phyloP scores from a whole-genome alignment of 768 basidiomycete species.

The Leccinum subtestaceum region DNA sequence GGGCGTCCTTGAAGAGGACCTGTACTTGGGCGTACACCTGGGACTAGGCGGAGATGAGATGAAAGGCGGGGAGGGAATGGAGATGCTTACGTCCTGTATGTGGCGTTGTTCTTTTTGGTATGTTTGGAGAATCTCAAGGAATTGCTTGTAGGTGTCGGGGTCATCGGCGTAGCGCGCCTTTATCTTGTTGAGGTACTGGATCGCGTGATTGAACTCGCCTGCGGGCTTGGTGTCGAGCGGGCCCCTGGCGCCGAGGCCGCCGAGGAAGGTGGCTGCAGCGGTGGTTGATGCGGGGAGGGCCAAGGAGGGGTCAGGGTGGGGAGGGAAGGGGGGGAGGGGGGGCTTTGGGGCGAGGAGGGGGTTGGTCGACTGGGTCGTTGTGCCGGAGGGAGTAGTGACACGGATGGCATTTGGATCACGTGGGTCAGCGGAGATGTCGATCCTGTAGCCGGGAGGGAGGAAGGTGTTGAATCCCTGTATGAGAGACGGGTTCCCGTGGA shows the following conservation, averaged over 20 bases:
- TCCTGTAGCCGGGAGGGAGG: constrained; percentile 90
- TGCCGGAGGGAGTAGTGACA: constrained; percentile 78
- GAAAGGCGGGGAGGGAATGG: background rate
- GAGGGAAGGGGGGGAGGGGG: constrained; percentile 23
- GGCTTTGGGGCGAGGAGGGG: constrained; percentile 29
- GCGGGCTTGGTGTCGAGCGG: constrained; percentile 50
- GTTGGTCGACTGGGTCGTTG: constrained; percentile 61
- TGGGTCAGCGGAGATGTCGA: constrained; percentile 77
- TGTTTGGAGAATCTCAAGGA: constrained; percentile 83
- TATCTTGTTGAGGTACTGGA: constrained; percentile 98
- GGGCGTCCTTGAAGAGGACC: constrained; percentile 75
- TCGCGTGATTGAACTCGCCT: constrained; percentile 89
- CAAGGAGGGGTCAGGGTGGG: constrained; percentile 53
- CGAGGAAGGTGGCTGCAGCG: constrained; percentile 65
- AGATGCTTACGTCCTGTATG: constrained; percentile 59
- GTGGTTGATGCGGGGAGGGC: constrained; percentile 48
- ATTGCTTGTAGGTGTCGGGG: constrained; percentile 89
- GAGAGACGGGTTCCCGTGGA: constrained; percentile 84
- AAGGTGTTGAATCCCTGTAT: constrained; percentile 99
- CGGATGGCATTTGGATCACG: constrained; percentile 70
- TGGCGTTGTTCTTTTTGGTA: constrained; percentile 83
- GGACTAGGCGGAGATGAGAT: constrained; percentile 37
- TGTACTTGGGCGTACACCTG: constrained; percentile 83
- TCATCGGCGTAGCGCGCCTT: constrained; percentile 87
- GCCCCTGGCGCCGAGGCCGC: constrained; percentile 51